Percentiles rank a stretch among this genome's conserved stretches.
Evolutionary conservation across 1,139 yeast species (phyloP).

Genomic region (Yamadazyma atlantica): DNA sequence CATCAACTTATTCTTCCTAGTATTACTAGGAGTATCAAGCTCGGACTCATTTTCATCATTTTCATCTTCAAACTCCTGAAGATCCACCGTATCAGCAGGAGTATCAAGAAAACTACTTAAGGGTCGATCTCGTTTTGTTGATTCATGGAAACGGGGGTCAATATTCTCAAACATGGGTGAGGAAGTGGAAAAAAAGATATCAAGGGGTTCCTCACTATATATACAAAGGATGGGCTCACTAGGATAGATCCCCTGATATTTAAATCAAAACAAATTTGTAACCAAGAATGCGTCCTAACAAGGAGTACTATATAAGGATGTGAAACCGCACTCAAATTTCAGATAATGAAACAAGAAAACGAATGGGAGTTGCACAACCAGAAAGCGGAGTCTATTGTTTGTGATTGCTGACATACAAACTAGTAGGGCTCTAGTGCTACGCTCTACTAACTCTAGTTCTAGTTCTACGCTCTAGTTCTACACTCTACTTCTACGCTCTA

Average conservation of each 20-base stretch:
- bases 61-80: background rate
- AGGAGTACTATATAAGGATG: too few species aligned
- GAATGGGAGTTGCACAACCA: background rate
- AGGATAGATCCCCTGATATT: background rate
- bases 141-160: constrained; percentile 7
- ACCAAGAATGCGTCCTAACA: background rate
- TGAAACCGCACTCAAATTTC: background rate
- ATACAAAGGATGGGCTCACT: background rate
- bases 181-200: background rate
- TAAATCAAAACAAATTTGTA: background rate
- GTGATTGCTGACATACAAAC: background rate
- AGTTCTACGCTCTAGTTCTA: too few species aligned
- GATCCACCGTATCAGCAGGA: constrained; percentile 23
- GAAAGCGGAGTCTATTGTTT: background rate
- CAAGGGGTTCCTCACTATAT: background rate
- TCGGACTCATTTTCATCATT: constrained; percentile 4
- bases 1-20: constrained; percentile 9
- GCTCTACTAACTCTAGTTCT: background rate
- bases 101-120: constrained; percentile 30
- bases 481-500: too few species aligned
- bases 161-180: background rate
- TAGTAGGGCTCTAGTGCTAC: background rate
- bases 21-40: constrained; percentile 13
- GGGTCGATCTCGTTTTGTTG: constrained; percentile 25
- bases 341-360: background rate